Conservation (phyloP, 2,329 filamentous ascomycete species). For the Cercospora zeina region DNA sequence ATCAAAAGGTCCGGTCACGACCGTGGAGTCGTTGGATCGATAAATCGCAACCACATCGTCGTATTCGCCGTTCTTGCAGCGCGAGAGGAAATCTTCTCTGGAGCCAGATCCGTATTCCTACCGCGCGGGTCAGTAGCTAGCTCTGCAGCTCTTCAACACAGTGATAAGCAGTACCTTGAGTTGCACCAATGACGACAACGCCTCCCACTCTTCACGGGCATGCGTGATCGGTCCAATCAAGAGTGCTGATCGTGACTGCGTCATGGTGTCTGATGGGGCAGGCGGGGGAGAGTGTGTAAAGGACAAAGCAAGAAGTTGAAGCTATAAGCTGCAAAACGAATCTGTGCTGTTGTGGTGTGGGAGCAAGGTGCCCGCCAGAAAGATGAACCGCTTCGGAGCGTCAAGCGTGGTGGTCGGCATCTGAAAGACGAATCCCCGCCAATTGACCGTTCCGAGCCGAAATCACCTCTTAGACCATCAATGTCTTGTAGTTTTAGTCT, state of each 20-base stretch:
- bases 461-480: slow-evolving; percentile 2
- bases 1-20: slow-evolving; percentile 50
- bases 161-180: slow-evolving; percentile 37
- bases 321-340: neutral
- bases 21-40: slow-evolving; percentile 58
- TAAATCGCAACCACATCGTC: slow-evolving; percentile 59
- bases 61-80: slow-evolving; percentile 56
- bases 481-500: neutral
- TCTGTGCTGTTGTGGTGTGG: neutral
- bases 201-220: slow-evolving; percentile 51
- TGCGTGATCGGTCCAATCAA: slow-evolving; percentile 51
- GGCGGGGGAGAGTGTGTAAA: neutral
- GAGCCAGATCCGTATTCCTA: slow-evolving; percentile 57
- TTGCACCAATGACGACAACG: slow-evolving; percentile 37
- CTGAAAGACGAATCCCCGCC: slow-evolving; percentile 3
- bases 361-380: neutral
- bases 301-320: neutral
- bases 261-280: slow-evolving; percentile 21
- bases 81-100: slow-evolving; percentile 57
- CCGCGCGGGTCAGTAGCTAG: slow-evolving; percentile 17
- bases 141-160: neutral
- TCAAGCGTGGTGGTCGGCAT: neutral
- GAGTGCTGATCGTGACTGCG: slow-evolving; percentile 41
- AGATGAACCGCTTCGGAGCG: slow-evolving; percentile 1
- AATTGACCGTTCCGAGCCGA: slow-evolving; percentile 1